A percentile compares a stretch with the other conserved stretches of the same genome.
phyloP scores from a whole-genome alignment of 495 filamentous ascomycete genomes.

The Hypoxylon crocopeplum region DNA sequence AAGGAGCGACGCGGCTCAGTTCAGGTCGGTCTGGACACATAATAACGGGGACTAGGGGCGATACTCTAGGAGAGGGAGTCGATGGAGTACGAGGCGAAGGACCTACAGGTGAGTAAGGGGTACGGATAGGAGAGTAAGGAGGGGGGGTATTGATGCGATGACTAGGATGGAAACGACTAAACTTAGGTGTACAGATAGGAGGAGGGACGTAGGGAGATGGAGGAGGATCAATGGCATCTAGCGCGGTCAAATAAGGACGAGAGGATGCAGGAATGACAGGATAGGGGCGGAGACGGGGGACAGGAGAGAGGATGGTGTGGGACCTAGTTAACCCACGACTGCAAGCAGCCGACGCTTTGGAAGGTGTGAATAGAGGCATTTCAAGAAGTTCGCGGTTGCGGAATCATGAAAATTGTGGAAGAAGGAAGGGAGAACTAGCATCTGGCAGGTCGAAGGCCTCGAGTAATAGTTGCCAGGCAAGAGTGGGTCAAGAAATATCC shows the following conservation, averaged over 20 bases:
- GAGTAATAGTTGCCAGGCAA: background rate
- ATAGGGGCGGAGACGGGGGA: background rate
- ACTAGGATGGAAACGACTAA: too few species aligned
- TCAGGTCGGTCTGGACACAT: too few species aligned
- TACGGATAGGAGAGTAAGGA: conserved; percentile 29
- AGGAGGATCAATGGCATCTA: background rate
- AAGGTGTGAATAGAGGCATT: conserved; percentile 22
- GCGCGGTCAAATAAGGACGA: too few species aligned
- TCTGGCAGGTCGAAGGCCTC: background rate
- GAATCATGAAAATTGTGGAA: conserved; percentile 4
- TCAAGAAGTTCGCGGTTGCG: conserved; percentile 4
- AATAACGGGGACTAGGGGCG: too few species aligned
- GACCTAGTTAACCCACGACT: conserved; percentile 38
- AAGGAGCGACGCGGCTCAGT: too few species aligned
- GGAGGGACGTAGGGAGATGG: conserved; percentile 9
- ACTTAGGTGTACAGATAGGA: conserved; percentile 7
- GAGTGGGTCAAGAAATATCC: background rate
- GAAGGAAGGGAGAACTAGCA: background rate
- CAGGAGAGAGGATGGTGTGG: conserved; percentile 17
- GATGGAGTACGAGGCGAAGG: conserved; percentile 23
- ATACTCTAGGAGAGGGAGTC: background rate
- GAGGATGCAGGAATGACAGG: background rate
- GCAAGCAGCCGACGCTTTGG: conserved; percentile 32
- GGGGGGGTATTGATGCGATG: too few species aligned
- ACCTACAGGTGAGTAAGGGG: conserved; percentile 35